A percentile compares a stretch with the other conserved stretches of the same genome.
phyloP scores from a whole-genome alignment of 306 rosid species.

The Sechiopsis laciniata region DNA sequence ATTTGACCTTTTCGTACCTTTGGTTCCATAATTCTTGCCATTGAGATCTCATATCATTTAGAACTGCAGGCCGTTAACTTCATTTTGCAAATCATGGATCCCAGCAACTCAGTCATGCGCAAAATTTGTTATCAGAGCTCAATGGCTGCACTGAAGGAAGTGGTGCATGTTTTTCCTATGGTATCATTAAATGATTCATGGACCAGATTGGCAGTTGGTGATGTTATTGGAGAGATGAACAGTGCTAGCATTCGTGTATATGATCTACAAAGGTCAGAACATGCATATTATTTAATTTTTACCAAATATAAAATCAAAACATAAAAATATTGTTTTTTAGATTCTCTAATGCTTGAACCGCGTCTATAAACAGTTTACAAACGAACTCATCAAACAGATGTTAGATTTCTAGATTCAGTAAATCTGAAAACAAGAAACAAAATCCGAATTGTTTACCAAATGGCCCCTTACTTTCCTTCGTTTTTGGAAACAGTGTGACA shows the following conservation, averaged over 20 bases:
- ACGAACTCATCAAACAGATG: not conserved
- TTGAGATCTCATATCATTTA: slow-evolving; percentile 16
- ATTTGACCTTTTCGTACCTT: slow-evolving; percentile 24
- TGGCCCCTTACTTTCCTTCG: not conserved
- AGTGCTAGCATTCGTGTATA: slow-evolving; percentile 68
- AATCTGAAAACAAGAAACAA: not conserved
- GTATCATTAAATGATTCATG: slow-evolving; percentile 80
- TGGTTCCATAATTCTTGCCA: slow-evolving; percentile 16
- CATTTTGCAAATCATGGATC: slow-evolving; percentile 86
- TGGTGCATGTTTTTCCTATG: slow-evolving; percentile 82
- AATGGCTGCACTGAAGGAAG: slow-evolving; percentile 79
- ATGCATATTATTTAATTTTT: slow-evolving; percentile 13
- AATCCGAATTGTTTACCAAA: not conserved
- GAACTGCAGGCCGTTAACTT: slow-evolving; percentile 78
- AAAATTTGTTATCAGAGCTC: slow-evolving; percentile 82
- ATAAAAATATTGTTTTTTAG: not conserved
- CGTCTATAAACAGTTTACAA: not conserved
- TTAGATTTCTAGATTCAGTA: not conserved
- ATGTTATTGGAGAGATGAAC: slow-evolving; percentile 67
- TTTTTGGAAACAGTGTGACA: slow-evolving; percentile 42
- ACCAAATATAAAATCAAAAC: too few relatives aligned
- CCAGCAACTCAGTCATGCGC: slow-evolving; percentile 92
- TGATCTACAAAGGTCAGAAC: slow-evolving; percentile 84
- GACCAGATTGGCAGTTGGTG: slow-evolving; percentile 93
- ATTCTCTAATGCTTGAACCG: not conserved